Percentiles rank a stretch among this genome's conserved stretches.
phyloP scores from a whole-genome alignment of 2,329 filamentous ascomycete species.

The Ascomycota sp. region DNA sequence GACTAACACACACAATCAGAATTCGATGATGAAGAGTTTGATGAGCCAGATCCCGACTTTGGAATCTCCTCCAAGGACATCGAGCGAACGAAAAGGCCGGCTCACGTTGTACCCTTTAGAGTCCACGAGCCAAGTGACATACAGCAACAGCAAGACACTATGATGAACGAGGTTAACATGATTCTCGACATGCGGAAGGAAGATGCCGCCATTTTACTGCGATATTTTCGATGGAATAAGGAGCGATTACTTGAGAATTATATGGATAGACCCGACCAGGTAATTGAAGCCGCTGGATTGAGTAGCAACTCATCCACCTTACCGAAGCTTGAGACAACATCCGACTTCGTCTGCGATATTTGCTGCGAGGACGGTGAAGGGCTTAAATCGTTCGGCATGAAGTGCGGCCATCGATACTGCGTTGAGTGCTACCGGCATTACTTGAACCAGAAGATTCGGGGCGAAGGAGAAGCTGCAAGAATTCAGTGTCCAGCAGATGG shows the following conservation, averaged over 20 bases:
- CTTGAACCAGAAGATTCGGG: constrained; percentile 73
- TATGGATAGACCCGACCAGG: constrained; percentile 66
- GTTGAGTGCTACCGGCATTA: constrained; percentile 85
- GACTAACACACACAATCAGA: constrained; percentile 16
- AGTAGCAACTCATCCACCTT: constrained; percentile 37
- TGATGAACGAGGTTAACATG: constrained; percentile 75
- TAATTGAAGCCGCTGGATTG: constrained; percentile 67
- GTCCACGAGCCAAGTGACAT: constrained; percentile 66
- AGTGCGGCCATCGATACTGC: constrained; percentile 84
- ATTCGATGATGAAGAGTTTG: constrained; percentile 34
- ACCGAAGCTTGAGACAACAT: constrained; percentile 46
- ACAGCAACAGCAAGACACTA: constrained; percentile 59
- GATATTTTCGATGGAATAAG: constrained; percentile 87
- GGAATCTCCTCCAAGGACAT: constrained; percentile 35
- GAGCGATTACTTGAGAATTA: constrained; percentile 86
- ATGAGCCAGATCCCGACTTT: constrained; percentile 32
- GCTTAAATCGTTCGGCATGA: constrained; percentile 74
- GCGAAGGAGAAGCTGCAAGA: constrained; percentile 82
- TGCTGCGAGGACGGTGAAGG: constrained; percentile 74
- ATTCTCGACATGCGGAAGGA: constrained; percentile 78
- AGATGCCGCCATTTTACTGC: constrained; percentile 71
- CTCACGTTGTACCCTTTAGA: constrained; percentile 68
- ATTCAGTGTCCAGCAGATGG: constrained; percentile 81
- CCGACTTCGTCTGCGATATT: constrained; percentile 78
- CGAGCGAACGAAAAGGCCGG: constrained; percentile 44